Percentiles rank a stretch among this genome's conserved stretches.
Conservation (phyloP, 2,329 filamentous ascomycete genomes). For the Venturia asperata region DNA sequence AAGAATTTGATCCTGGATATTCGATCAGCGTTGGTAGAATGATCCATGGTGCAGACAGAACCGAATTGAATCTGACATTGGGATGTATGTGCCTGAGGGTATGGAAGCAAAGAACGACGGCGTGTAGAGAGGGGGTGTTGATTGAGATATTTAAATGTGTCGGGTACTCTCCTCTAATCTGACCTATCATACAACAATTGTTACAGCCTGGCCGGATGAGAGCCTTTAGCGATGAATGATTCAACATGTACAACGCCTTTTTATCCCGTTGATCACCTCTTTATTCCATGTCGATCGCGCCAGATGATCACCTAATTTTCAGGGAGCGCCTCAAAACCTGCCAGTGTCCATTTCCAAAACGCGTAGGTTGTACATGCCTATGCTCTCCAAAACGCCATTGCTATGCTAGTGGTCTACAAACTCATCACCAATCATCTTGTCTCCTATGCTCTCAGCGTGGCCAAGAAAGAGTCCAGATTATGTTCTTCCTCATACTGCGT, state of each 20-base stretch:
- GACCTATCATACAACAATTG: too few species aligned
- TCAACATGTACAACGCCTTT: too few species aligned
- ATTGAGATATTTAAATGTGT: too few species aligned
- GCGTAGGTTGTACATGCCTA: neutral
- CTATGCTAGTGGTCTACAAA: neutral
- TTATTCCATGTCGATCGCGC: neutral
- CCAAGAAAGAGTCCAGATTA: slow-evolving; percentile 89
- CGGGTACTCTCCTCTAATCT: too few species aligned
- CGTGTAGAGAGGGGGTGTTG: too few species aligned
- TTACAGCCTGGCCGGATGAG: neutral
- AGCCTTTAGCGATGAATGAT: neutral
- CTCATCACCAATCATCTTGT: neutral
- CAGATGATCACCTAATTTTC: neutral
- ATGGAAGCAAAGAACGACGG: too few species aligned
- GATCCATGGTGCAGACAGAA: too few species aligned
- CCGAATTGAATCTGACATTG: too few species aligned
- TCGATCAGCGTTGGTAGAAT: too few species aligned
- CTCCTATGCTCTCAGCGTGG: slow-evolving; percentile 65
- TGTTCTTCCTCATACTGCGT: slow-evolving; percentile 98
- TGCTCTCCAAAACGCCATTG: neutral
- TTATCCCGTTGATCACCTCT: too few species aligned
- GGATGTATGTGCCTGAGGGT: too few species aligned
- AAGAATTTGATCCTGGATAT: too few species aligned
- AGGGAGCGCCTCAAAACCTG: neutral
- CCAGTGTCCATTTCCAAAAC: neutral